Evolutionary conservation across 345 rosid genomes (phyloP), one percentile per base, ranked within the genome.

Genomic region (Ceriops tagal): DNA sequence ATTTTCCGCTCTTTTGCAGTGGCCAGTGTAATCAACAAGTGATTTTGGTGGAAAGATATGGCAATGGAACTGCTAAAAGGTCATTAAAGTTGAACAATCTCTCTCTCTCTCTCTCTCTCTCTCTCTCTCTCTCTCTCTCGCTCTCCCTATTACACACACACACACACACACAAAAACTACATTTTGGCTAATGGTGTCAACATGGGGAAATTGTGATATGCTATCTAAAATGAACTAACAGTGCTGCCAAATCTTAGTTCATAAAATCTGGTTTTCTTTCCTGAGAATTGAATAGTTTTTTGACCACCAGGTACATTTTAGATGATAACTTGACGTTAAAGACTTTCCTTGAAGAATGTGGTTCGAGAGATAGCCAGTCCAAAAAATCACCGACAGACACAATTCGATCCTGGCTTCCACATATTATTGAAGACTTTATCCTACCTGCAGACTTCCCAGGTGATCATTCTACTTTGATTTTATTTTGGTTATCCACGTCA

Each of bases 371-470:
- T 53, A 58, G 66, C 62, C 58, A 37, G 21, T 69, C 72, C 39
- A 64, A 46, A 67, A 78, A 65, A 53, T 81, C 78, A 13, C 56
- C 78, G 34, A 73, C 83, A 18, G 83, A 72, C 47, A 46, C 79
- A 8, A 66, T 63, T 6, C 73, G 83, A 18, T 76, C 88, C 1
- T 87, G 86, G 96, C 82, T 91, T 70, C 99, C 97, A 6, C 76
- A 71, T 71, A 20, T 61, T 53, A 70, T 91, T 59, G 86, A 84
- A 78, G 88, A 76, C 70, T 95, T 95, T 75, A 65, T 89, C 69
- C 82, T 95, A 21, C 99, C 99, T 57, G 80, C 91, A 0, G 96
- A 96, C 69, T 95, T 87, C 76, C 97, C 97, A 71, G 99, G 96
- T 93, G 51, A 75, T 21, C 57, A 24, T 56, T 11, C 28, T 10